These are phyloP conservation scores for Gomphus sp. DNA, from an alignment of 1,284 basidiomycete genomes.

Conservation along the genomic window DNA sequence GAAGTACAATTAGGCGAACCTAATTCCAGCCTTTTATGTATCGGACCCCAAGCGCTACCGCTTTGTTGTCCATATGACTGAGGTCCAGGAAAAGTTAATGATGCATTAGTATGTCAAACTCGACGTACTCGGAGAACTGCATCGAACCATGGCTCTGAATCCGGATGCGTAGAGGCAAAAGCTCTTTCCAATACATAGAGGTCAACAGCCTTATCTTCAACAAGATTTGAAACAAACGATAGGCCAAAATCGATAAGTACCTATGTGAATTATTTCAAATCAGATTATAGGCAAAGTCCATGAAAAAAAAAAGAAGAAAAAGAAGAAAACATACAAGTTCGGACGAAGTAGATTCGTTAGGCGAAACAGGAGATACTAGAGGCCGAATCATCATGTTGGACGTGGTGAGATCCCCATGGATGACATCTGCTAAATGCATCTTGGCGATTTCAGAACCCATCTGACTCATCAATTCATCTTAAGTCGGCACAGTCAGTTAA, in stretches of 20 bases:
- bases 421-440: conserved; percentile 83
- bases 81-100: neutral
- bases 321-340: conserved; percentile 23
- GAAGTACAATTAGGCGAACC: conserved; percentile 30
- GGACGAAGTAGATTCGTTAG: conserved; percentile 17
- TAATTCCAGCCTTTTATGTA: conserved; percentile 70
- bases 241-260: conserved; percentile 95
- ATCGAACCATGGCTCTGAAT: conserved; percentile 69
- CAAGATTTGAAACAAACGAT: conserved; percentile 63
- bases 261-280: conserved; percentile 18
- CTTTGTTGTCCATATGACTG: conserved; percentile 47
- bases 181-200: conserved; percentile 96
- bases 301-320: neutral
- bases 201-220: conserved; percentile 91
- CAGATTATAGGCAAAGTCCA: too few species aligned
- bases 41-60: conserved; percentile 66
- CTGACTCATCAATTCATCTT: conserved; percentile 66
- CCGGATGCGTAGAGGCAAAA: conserved; percentile 91
- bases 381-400: conserved; percentile 94
- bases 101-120: neutral
- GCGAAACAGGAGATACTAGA: conserved; percentile 25
- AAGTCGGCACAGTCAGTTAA: neutral
- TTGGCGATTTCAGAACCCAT: conserved; percentile 85
- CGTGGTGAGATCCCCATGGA: conserved; percentile 96
- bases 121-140: conserved; percentile 35